These are phyloP conservation scores for Lipomyces yarrowii DNA, from an alignment of 1,139 yeast species.

Conservation along the genomic window DNA sequence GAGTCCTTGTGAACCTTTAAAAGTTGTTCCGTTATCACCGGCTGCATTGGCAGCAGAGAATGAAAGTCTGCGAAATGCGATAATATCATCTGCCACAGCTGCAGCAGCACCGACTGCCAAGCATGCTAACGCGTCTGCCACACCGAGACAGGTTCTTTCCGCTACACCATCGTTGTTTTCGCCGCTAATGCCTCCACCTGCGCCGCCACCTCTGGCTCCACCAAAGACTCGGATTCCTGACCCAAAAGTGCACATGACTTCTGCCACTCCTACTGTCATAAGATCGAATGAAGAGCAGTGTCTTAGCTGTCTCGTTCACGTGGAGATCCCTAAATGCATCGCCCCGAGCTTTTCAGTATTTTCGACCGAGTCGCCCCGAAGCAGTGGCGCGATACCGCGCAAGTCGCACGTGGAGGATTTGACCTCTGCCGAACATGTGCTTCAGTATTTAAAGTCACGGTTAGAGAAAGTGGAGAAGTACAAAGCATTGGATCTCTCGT, in stretches of 20 bases:
- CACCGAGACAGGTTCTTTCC: not conserved
- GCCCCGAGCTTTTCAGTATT: not conserved
- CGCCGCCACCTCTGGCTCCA: constrained; percentile 4
- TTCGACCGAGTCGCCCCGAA: not conserved
- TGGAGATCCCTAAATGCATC: constrained; percentile 11
- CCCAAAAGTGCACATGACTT: constrained; percentile 8
- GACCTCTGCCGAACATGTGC: constrained; percentile 11
- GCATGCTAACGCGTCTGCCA: not conserved
- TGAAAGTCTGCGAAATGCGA: not conserved
- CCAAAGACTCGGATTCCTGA: constrained; percentile 11
- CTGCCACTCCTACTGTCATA: constrained; percentile 14
- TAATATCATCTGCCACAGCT: not conserved
- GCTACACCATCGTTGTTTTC: not conserved
- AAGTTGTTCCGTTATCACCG: not conserved
- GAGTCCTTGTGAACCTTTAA: not conserved
- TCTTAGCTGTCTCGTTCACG: constrained; percentile 13
- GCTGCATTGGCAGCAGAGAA: not conserved
- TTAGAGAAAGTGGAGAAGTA: constrained; percentile 8
- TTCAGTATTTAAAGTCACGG: constrained; percentile 5
- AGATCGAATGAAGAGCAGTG: constrained; percentile 12
- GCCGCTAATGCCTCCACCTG: not conserved
- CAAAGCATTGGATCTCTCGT: constrained; percentile 2
- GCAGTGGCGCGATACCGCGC: not conserved
- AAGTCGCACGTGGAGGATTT: not conserved
- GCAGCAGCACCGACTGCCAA: not conserved